Percentiles rank a stretch among this genome's conserved stretches.
phyloP scores from a whole-genome alignment of 1,284 basidiomycete species.

The Vanrija sp. region DNA sequence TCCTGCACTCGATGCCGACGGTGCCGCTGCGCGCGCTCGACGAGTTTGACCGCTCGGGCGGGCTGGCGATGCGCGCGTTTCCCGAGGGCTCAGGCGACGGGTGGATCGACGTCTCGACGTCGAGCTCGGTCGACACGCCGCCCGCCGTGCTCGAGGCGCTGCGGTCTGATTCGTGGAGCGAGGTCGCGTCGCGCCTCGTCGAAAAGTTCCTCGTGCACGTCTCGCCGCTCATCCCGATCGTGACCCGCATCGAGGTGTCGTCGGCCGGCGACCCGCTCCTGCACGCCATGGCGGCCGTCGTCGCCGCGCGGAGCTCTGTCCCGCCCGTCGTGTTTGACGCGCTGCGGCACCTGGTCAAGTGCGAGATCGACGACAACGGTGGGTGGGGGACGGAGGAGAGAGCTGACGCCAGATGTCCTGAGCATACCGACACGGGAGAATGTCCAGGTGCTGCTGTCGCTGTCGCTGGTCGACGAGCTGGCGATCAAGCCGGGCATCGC shows the following conservation, averaged over 20 bases:
- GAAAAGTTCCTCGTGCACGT: constrained; percentile 21
- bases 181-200: constrained; percentile 23
- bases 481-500: constrained; percentile 16
- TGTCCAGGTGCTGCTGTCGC: constrained; percentile 22
- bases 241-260: constrained; percentile 17
- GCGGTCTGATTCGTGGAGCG: constrained; percentile 20
- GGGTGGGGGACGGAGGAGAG: neutral
- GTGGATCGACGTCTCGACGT: constrained; percentile 15
- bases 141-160: constrained; percentile 13
- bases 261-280: constrained; percentile 12
- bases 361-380: constrained; percentile 21
- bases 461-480: constrained; percentile 27
- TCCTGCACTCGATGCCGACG: constrained; percentile 30
- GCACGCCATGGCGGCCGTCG: constrained; percentile 27
- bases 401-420: constrained; percentile 14
- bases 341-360: constrained; percentile 14
- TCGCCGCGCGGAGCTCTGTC: constrained; percentile 20
- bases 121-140: neutral
- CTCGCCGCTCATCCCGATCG: constrained; percentile 22
- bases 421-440: constrained; percentile 21
- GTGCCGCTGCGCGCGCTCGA: constrained; percentile 19
- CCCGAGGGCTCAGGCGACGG: constrained; percentile 18
- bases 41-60: constrained; percentile 13
- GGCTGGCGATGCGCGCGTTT: constrained; percentile 13
- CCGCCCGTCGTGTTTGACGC: constrained; percentile 27